phyloP scores from a whole-genome alignment of 331 rosid species.

The Pyrus hybrid region DNA sequence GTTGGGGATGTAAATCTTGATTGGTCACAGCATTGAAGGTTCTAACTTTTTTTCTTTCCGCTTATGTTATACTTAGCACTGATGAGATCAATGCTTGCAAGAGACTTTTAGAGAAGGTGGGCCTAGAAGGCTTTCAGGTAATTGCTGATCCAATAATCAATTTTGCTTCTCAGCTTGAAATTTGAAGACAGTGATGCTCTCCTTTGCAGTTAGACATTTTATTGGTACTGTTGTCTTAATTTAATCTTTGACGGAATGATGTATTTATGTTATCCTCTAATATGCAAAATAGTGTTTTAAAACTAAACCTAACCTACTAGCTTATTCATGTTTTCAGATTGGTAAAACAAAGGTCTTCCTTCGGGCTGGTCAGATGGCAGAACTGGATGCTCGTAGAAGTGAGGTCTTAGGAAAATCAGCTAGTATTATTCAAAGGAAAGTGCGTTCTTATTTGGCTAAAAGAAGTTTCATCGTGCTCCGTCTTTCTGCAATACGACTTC shows the following conservation, averaged over 20 bases:
- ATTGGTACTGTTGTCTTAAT: neutral
- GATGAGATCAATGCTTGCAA: conserved; percentile 82
- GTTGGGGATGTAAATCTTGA: neutral
- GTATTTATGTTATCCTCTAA: neutral
- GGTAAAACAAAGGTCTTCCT: conserved; percentile 97
- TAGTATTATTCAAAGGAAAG: conserved; percentile 90
- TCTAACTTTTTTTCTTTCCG: conserved; percentile 13
- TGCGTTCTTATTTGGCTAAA: conserved; percentile 79
- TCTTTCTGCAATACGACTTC: conserved; percentile 62
- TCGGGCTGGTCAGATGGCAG: conserved; percentile 99
- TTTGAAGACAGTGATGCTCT: neutral
- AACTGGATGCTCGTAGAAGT: conserved; percentile 79
- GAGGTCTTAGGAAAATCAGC: conserved; percentile 95
- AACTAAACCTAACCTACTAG: neutral
- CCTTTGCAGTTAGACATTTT: neutral
- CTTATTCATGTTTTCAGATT: conserved; percentile 47
- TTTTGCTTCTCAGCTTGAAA: neutral
- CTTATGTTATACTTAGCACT: conserved; percentile 39
- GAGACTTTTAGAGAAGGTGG: conserved; percentile 78
- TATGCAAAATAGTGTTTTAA: neutral
- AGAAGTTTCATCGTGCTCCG: conserved; percentile 54
- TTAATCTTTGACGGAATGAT: neutral
- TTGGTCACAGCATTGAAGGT: conserved; percentile 3
- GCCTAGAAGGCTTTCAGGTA: conserved; percentile 96
- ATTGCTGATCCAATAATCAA: conserved; percentile 7